Evolutionary conservation across 768 basidiomycete genomes (phyloP), one percentile per base, ranked within the genome.

Genomic region (Pleurotus sapidus): DNA sequence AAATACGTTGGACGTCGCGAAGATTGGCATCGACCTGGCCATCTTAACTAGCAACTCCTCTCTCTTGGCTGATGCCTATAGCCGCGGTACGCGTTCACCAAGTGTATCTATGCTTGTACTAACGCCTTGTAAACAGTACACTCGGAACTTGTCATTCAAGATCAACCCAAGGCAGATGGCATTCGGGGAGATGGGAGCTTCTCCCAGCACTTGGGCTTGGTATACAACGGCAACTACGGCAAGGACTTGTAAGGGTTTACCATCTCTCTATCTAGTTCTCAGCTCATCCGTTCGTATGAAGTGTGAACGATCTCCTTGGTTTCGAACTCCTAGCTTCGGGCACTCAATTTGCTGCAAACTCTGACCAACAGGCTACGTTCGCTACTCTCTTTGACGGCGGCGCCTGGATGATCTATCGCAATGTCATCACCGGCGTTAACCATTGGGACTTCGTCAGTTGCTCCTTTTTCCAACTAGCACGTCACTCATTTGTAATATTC

Each of bases 171-270:
- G 57, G 79, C 77, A 11, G 88, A 91, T 64, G 88, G 88, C 5
- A 87, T 90, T 49, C 71, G 77, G 49, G 64, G 75, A 9, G 81
- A 82, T 63, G 81, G 80, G 3, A 75, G 77, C 30, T 82, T 82
- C 57, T 76, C 76, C 74, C 61, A 60, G 66, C 88, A 89, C 66
- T 67, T 62, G 14, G 87, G 87, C 17, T 73, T 88, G n/a, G 67
- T 87, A 3, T 89, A 88, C 64, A 87, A 84, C 49, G 88, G 88
- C 37, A 89, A 89, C 64, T 89, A 90, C 61, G 88, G 81, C 17
- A 77, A 77, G 58, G 78, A 76, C 59, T 65, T 61, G 79, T 75
- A 20, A 62, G 74, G 74, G 64, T 4, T 12, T 15, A 3, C 11
- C 9, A 3, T 47, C 9, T 30, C 20, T 56, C 47, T 40, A 15